A percentile compares a stretch with the other conserved stretches of the same genome.
phyloP scores from a whole-genome alignment of 331 rosid species.

The Telfairia occidentalis region DNA sequence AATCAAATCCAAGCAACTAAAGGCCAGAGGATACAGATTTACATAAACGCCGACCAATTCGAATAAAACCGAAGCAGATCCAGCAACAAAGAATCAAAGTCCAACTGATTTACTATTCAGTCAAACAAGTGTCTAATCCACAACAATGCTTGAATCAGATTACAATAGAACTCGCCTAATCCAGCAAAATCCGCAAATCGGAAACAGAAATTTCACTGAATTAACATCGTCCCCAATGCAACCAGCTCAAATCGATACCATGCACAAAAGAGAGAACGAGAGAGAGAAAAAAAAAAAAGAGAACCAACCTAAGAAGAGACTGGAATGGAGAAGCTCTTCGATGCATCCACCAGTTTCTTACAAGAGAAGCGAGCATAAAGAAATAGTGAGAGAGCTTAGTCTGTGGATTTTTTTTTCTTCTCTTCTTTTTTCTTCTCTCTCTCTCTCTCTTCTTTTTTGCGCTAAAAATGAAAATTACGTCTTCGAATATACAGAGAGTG shows the following conservation, averaged over 20 bases:
- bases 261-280: slow-evolving; percentile 3
- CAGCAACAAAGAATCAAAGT: slow-evolving; percentile 17
- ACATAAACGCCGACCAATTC: slow-evolving; percentile 12
- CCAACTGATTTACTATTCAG: slow-evolving; percentile 17
- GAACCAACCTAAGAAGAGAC: slow-evolving; percentile 32
- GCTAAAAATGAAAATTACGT: slow-evolving; percentile 8
- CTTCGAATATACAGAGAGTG: slow-evolving; percentile 11
- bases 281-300: too few species aligned
- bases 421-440: not conserved
- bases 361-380: slow-evolving; percentile 37
- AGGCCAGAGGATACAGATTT: slow-evolving; percentile 11
- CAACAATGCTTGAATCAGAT: slow-evolving; percentile 8
- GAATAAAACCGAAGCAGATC: slow-evolving; percentile 29
- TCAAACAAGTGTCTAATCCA: slow-evolving; percentile 27
- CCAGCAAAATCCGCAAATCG: not conserved
- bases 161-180: not conserved
- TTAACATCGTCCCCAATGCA: slow-evolving; percentile 11
- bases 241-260: not conserved
- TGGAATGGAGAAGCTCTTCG: slow-evolving; percentile 24
- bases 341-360: slow-evolving; percentile 40
- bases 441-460: not conserved
- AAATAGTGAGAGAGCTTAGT: slow-evolving; percentile 13
- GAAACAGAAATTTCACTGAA: slow-evolving; percentile 15
- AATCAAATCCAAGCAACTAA: slow-evolving; percentile 14
- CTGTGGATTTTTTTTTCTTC: not conserved